Evolutionary conservation across 352 stramenopile genomes (phyloP), one percentile per base, ranked within the genome.

Genomic region (Globisporangium camurandrum): DNA sequence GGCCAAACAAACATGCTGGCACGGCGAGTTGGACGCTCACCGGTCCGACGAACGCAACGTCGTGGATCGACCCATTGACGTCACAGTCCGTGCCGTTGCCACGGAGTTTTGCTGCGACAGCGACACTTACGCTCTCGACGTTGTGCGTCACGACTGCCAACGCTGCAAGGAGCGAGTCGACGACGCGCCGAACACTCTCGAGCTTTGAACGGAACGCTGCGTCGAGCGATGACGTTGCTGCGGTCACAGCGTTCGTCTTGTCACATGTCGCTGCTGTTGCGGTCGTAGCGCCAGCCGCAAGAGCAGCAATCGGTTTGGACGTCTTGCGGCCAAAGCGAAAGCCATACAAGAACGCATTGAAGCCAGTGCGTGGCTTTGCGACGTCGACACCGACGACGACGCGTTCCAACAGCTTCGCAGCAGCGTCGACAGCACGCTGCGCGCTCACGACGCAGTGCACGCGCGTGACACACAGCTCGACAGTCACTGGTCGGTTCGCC

Each of bases 301-400:
- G 69, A 19, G 74, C 70, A 4, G 67, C 62, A 14, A 59, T 61
- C 0, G 73, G 59, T 5, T 79, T 49, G 0, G 51, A 61, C 11
- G 59, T 44, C 36, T 88, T 91, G 30, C 80, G 70, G 10, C 80
- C 80, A 33, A 91, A 75, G 16, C 77, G 76, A 51, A 91, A 82
- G 6, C 77, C 77, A 37, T 88, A 89, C 22, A 88, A 61, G 46
- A 84, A 76, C 9, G 51, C 55, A 5, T 86, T 67, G 5, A 65
- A 57, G 19, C 66, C 65, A 14, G 62, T 59, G 5, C 69, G 70
- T 19, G 75, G 75, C 41, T 82, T 84, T 31, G 58, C 69, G 34
- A 77, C 84, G 54, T 86, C 74, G 1, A 86, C 74, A 4, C 75
- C 78, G 0, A 86, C 52, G 6, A 86, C 56, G 0, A 86, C 38